Conservation (phyloP, 495 filamentous ascomycete species). For the Hypoxylon lienhwacheense region DNA sequence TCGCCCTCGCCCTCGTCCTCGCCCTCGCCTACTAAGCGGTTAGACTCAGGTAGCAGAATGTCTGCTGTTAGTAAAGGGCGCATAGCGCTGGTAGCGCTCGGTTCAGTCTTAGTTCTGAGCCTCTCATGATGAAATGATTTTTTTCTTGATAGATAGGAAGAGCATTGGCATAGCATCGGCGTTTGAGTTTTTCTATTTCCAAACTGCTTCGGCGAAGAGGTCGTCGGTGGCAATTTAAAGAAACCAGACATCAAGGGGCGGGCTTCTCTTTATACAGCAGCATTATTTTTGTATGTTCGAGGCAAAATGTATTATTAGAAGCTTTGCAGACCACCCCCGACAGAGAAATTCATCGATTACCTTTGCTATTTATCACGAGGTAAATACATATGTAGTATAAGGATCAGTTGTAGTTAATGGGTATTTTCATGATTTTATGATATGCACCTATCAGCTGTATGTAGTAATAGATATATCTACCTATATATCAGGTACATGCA, state of each 20-base stretch:
- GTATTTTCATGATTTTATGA: too few species aligned
- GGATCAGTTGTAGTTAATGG: too few species aligned
- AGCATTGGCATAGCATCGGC: constrained; percentile 20
- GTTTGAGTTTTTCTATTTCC: constrained; percentile 13
- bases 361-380: background rate
- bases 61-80: constrained; percentile 8
- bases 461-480: too few species aligned
- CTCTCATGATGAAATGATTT: constrained; percentile 16
- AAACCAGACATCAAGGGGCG: background rate
- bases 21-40: constrained; percentile 13
- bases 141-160: constrained; percentile 5
- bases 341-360: background rate
- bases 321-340: background rate
- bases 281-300: constrained; percentile 1
- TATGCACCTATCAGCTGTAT: too few species aligned
- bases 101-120: constrained; percentile 4
- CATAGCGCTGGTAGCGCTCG: constrained; percentile 2
- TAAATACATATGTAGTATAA: too few species aligned
- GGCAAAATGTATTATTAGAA: constrained; percentile 3
- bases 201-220: background rate
- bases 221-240: constrained; percentile 1
- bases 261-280: constrained; percentile 2
- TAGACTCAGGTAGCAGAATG: constrained; percentile 1
- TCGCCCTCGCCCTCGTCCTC: constrained; percentile 12
- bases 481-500: too few species aligned